Base-by-base conservation (phyloP, 2,329 filamentous ascomycete species). In the Cercospora brassicicola region DNA sequence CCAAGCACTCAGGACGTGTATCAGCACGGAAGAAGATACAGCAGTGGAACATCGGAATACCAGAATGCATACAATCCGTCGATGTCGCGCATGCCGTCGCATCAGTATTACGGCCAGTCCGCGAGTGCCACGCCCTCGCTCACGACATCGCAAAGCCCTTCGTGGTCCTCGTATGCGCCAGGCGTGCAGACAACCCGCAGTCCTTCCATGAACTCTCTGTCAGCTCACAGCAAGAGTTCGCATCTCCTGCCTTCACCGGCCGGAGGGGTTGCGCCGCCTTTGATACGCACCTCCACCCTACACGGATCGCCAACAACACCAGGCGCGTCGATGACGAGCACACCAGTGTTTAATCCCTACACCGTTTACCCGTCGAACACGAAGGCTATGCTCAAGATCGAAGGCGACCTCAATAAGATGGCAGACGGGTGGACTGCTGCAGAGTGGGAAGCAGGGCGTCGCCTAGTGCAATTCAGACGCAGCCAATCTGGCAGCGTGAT, bases 381-480 rank as follows among this genome's bases (percentile, higher is more conserved):
- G 20, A 97, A 97, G 82, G 95, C 94, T 0, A 84, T 90, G 18
- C 83, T 98, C 31, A 93, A 95, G 76, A 90, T 98, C 68, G 87
- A 91, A 64, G 94, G 94, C 20, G 92, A 97, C 75, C 85, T 99
- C 59, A 89, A 93, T 62, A 83, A 85, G 7, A 97, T 98, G 94
- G 89, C 89, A 0, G 87, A 91, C 70, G 87, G 89, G 69, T 99
- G 95, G 95, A 90, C 88, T 0, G 81, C 85, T 30, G 93, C 96
- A 70, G 95, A 99, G 79, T 89, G 88, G 81, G 87, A 90, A 42
- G 88, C 89, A 63, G 91, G 91, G 75, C 86, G 95, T 57, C 88
- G 95, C 39, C 89, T 99, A 42, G 94, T 99, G 18, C 88, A 94
- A 74, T 99, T 99, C 82, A 90, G 87, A 74, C 90, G 95, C 75